Conservation (phyloP, 257 asterid genomes). For the Ilex asprella region DNA sequence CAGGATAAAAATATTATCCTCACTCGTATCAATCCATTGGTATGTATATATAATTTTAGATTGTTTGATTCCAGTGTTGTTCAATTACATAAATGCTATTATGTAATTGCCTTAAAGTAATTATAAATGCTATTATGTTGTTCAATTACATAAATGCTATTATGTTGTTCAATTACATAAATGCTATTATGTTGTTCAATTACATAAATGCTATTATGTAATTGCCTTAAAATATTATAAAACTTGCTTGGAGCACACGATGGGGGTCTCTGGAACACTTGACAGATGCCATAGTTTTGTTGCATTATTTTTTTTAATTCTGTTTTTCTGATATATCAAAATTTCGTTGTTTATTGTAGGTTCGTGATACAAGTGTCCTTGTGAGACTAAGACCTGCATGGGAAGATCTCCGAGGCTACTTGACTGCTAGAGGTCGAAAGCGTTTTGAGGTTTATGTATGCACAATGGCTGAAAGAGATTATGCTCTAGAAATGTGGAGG, state of each 20-base stretch:
- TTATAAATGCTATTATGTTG: too few species aligned
- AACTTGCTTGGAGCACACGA: constrained; percentile 5
- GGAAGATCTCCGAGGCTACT: constrained; percentile 94
- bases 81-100: background rate
- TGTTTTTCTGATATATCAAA: background rate
- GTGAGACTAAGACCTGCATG: constrained; percentile 98
- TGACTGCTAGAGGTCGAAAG: constrained; percentile 94
- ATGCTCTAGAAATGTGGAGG: constrained; percentile 99
- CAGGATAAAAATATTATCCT: constrained; percentile 84
- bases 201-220: too few species aligned
- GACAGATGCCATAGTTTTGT: background rate
- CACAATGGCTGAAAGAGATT: constrained; percentile 99
- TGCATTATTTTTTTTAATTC: background rate
- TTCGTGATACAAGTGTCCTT: constrained; percentile 96
- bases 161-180: too few species aligned
- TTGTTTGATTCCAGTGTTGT: background rate
- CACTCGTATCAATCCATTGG: constrained; percentile 90
- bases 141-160: too few species aligned
- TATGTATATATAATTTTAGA: constrained; percentile 22
- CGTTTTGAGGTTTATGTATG: constrained; percentile 97
- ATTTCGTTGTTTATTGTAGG: constrained; percentile 33
- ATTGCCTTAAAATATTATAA: too few species aligned
- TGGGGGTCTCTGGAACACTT: background rate
- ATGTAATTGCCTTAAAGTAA: too few species aligned
- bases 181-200: too few species aligned